Conservation (phyloP, 306 rosid species). For the Arachis hypogaea region DNA sequence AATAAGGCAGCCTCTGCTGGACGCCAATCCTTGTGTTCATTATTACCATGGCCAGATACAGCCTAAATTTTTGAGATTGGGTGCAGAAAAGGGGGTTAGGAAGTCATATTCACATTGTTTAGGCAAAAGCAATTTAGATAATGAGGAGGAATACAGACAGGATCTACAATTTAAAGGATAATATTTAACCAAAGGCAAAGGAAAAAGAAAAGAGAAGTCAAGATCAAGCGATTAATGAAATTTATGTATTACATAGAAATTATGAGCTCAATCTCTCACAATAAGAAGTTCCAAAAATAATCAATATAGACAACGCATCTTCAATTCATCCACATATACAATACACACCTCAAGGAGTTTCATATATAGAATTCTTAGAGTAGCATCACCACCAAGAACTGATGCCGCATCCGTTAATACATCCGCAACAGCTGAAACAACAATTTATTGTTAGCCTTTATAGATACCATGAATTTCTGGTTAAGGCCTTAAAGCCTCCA, state of each 20-base stretch:
- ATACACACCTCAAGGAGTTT: conserved; percentile 89
- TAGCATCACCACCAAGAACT: conserved; percentile 92
- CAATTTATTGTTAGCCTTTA: conserved; percentile 40
- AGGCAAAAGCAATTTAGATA: not conserved
- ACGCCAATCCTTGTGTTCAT: conserved; percentile 81
- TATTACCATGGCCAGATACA: conserved; percentile 69
- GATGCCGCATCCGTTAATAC: conserved; percentile 96
- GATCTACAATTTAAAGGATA: conserved; percentile 1
- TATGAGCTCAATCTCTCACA: conserved; percentile 23
- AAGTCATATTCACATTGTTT: conserved; percentile 32
- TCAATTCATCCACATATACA: conserved; percentile 23
- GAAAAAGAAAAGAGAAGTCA: not conserved
- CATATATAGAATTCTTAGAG: conserved; percentile 79
- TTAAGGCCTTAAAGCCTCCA: conserved; percentile 24
- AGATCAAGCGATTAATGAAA: not conserved
- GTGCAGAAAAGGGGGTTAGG: conserved; percentile 23
- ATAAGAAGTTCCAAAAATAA: not conserved
- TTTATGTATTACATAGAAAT: conserved; percentile 20
- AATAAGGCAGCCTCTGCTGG: conserved; percentile 97
- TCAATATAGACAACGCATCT: conserved; percentile 9
- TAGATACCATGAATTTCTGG: conserved; percentile 32
- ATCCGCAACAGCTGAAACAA: conserved; percentile 95
- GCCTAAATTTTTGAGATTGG: conserved; percentile 55
- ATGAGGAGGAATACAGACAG: conserved; percentile 12
- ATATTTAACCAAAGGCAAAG: conserved; percentile 8